Conservation (phyloP, 192 early-diverging fungal species). For the Gigaspora rosea region DNA sequence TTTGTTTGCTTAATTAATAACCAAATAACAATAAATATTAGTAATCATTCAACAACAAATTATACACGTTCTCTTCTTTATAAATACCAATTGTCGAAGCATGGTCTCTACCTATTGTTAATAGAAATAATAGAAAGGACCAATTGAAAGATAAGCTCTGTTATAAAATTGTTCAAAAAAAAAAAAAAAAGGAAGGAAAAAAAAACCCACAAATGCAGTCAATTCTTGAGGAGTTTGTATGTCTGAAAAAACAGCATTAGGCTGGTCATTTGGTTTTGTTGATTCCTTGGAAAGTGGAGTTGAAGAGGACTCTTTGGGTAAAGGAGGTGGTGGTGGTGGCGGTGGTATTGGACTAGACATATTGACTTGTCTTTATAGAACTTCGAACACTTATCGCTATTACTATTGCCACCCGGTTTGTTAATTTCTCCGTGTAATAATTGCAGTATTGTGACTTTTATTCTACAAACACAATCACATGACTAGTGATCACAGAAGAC, state of each 20-base stretch:
- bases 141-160: background rate
- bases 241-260: background rate
- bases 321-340: too few species aligned
- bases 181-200: background rate
- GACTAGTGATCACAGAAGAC: too few species aligned
- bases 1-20: background rate
- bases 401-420: too few species aligned
- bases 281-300: too few species aligned
- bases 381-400: too few species aligned
- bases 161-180: too few species aligned
- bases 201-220: background rate
- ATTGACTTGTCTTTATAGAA: too few species aligned
- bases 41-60: background rate
- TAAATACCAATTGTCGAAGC: background rate
- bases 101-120: background rate
- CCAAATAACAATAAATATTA: background rate
- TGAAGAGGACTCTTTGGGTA: too few species aligned
- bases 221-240: background rate
- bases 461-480: too few species aligned
- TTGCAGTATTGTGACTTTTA: too few species aligned
- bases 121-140: background rate
- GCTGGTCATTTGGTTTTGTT: background rate
- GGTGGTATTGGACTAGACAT: too few species aligned
- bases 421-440: too few species aligned
- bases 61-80: background rate